Evolutionary conservation across 1,284 basidiomycete genomes (phyloP), one percentile per base, ranked within the genome.

Genomic region (Ceratobasidium sp.): DNA sequence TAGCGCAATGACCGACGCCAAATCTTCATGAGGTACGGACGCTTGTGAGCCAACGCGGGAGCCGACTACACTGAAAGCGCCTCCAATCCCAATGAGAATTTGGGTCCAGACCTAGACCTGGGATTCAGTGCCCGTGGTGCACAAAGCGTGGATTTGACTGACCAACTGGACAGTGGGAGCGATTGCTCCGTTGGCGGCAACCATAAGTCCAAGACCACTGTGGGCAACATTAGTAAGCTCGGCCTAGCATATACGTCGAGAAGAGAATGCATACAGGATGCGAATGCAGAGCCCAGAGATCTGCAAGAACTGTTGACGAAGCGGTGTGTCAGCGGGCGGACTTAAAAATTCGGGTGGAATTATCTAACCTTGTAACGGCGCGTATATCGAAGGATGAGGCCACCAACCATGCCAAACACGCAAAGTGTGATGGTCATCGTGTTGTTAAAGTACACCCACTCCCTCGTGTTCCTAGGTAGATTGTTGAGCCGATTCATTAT

Each of bases 1-100:
- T 74, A 94, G 83, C 0, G 94, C 93, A 5, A 91, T 95, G 67
- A 91, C 90, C 76, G 90, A 89, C 0, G 92, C 93, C 26, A 95
- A 88, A 76, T 95, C 92, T 39, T 82, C 80, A 78, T 93, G 92
- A 0, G 88, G 83, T 1, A 94, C 92, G 12, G 88, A 84, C 3
- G 91, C 92, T 80, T 96, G 94, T 0, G 92, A 89, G 46, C 88
- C 89, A 71, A 94, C 90, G 79, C 92, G 91, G 5, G 86, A 83
- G 6, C 89, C 82, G 58, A 89, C 84, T 0, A 89, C 86, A 0
- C 92, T 89, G 75, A 94, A 86, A 28, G 93, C 94, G 30, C 92
- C 92, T 16, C 92, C 92, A 18, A 90, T 81, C 65, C 92, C 92
- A 80, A 93, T 91, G 39, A 93, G 82, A 65, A 94, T 82, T 78